Evolutionary conservation across 1,139 yeast genomes (phyloP).

Genomic region (Hyphopichia burtonii): DNA sequence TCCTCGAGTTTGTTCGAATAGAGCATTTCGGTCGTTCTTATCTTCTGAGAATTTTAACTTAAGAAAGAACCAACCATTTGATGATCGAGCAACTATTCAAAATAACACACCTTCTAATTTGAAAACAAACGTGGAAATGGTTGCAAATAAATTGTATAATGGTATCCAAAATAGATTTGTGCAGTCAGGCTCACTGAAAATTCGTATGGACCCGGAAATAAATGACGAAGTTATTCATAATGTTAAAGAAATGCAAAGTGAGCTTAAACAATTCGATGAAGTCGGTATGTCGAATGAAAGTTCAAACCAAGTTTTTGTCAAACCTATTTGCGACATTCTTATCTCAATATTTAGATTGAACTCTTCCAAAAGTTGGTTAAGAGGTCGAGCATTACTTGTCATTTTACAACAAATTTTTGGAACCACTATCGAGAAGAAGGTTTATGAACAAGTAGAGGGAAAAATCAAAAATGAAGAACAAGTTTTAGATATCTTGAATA

Average conservation of each 20-base stretch:
- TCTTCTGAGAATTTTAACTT: constrained; percentile 66
- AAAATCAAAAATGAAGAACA: constrained; percentile 45
- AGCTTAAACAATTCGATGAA: constrained; percentile 41
- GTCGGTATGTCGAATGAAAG: constrained; percentile 19
- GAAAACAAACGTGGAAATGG: constrained; percentile 26
- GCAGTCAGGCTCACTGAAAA: constrained; percentile 7
- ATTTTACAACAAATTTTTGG: constrained; percentile 85
- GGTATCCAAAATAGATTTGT: constrained; percentile 36
- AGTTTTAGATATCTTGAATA: constrained; percentile 43
- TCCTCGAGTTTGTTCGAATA: constrained; percentile 72
- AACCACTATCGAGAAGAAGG: constrained; percentile 79
- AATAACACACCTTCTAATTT: constrained; percentile 6
- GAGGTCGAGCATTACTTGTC: constrained; percentile 81
- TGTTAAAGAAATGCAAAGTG: constrained; percentile 42
- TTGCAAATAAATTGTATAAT: constrained; percentile 45
- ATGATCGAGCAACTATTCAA: constrained; percentile 11
- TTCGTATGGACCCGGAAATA: not conserved
- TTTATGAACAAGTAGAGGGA: constrained; percentile 39
- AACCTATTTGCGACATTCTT: constrained; percentile 78
- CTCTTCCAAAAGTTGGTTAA: constrained; percentile 68
- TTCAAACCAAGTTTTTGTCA: constrained; percentile 47
- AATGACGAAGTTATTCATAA: constrained; percentile 26
- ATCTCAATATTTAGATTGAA: constrained; percentile 69
- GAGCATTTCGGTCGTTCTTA: constrained; percentile 70
- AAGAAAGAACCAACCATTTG: constrained; percentile 34